These are phyloP conservation scores for Lophium mytilinum DNA, from an alignment of 495 filamentous ascomycete genomes.

Conservation along the genomic window DNA sequence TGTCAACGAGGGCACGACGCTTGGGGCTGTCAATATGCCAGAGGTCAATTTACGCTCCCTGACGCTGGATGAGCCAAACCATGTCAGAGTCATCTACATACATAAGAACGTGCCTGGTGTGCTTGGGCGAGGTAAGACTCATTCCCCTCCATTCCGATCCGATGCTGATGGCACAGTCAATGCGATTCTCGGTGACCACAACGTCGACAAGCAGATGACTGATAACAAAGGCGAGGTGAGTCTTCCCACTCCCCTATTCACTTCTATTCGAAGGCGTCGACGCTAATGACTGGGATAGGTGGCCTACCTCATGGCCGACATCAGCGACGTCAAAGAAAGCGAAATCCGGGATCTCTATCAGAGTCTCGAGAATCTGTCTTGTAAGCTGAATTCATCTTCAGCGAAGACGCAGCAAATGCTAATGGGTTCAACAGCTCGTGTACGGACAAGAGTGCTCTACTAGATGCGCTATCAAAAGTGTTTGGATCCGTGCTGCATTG, in stretches of 20 bases:
- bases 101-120: conserved; percentile 95
- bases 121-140: conserved; percentile 50
- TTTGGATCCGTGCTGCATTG: not conserved
- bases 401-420: conserved; percentile 41
- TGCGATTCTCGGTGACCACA: conserved; percentile 85
- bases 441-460: conserved; percentile 83
- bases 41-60: conserved; percentile 82
- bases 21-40: conserved; percentile 91
- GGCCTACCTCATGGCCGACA: conserved; percentile 97
- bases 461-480: conserved; percentile 34
- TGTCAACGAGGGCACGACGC: conserved; percentile 84
- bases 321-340: conserved; percentile 68
- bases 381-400: conserved; percentile 43
- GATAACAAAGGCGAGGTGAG: conserved; percentile 74
- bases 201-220: conserved; percentile 97
- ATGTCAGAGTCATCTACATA: conserved; percentile 90
- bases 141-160: not conserved
- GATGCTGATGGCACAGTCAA: conserved; percentile 55
- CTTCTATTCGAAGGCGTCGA: conserved; percentile 20
- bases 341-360: conserved; percentile 83
- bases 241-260: not conserved
- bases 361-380: conserved; percentile 69
- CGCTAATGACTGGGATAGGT: conserved; percentile 35
- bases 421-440: conserved; percentile 37
- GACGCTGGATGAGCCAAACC: conserved; percentile 77